Evolutionary conservation across 805 yeast species (phyloP).

Genomic region (Kuraishia borneana): DNA sequence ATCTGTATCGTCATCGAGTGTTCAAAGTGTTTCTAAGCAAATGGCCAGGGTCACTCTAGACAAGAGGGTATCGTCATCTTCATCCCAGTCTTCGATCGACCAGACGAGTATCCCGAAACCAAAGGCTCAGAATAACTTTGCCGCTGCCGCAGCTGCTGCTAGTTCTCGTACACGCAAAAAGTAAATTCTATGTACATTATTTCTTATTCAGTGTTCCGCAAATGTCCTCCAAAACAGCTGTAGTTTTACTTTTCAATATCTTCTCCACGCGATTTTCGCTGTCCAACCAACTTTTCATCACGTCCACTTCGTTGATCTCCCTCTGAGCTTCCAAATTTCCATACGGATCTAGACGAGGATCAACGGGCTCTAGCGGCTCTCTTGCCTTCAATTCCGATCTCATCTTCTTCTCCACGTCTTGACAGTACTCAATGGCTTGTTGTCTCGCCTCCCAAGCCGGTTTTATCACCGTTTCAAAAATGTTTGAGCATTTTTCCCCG

Average conservation of each 20-base stretch:
- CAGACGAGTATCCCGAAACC: constrained; percentile 5
- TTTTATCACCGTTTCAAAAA: constrained; percentile 24
- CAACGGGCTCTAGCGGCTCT: constrained; percentile 11
- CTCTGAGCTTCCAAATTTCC: constrained; percentile 27
- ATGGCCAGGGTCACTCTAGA: background rate
- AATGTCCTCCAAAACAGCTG: constrained; percentile 19
- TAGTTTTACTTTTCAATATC: constrained; percentile 25
- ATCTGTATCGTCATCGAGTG: background rate
- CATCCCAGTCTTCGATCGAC: constrained; percentile 5
- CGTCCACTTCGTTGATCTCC: constrained; percentile 15
- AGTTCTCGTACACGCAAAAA: constrained; percentile 5
- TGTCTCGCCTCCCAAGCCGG: constrained; percentile 36
- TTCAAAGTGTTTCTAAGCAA: background rate
- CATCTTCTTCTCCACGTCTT: constrained; percentile 17
- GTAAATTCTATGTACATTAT: background rate
- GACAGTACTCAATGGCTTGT: constrained; percentile 29
- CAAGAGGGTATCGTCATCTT: background rate
- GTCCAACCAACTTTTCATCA: constrained; percentile 21
- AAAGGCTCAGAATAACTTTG: constrained; percentile 7
- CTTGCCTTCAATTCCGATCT: constrained; percentile 17
- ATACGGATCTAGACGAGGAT: constrained; percentile 37
- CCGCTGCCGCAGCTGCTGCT: constrained; percentile 11
- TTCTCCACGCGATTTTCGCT: constrained; percentile 30
- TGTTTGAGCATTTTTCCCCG: no score
- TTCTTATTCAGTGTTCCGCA: constrained; percentile 13